Conservation (phyloP, 2,329 filamentous ascomycete genomes). For the Claviceps sp. region DNA sequence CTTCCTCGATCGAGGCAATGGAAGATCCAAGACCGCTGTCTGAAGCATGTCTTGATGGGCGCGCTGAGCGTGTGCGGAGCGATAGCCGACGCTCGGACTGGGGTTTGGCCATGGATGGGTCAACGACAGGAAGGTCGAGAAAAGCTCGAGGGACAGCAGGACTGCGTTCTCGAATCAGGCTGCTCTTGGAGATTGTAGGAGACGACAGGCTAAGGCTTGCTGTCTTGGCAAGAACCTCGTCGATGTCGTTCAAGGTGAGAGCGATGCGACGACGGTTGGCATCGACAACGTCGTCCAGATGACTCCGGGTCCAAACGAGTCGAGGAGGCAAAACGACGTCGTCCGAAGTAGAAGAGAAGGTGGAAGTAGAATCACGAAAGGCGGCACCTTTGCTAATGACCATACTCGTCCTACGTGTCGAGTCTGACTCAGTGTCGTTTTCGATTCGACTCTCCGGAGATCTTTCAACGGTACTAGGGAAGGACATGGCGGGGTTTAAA, state of each 20-base stretch:
- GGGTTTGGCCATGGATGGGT: conserved; percentile 31
- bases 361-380: conserved; percentile 35
- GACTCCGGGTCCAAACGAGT: conserved; percentile 55
- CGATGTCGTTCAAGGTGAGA: conserved; percentile 51
- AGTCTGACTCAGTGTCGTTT: conserved; percentile 17
- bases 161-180: conserved; percentile 38
- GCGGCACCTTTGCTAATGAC: conserved; percentile 59
- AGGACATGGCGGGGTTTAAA: conserved; percentile 27
- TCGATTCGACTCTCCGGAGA: conserved; percentile 28
- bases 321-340: conserved; percentile 35
- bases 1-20: conserved; percentile 47
- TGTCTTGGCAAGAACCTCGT: conserved; percentile 42
- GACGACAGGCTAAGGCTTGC: conserved; percentile 24
- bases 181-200: conserved; percentile 17
- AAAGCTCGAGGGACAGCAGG: conserved; percentile 47
- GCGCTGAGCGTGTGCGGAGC: conserved; percentile 41
- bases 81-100: conserved; percentile 34
- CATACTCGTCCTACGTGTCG: conserved; percentile 23
- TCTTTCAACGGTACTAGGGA: conserved; percentile 34
- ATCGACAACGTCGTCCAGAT: conserved; percentile 58
- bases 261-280: conserved; percentile 56
- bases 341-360: conserved; percentile 27
- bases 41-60: conserved; percentile 53
- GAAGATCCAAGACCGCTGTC: conserved; percentile 86
- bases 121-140: conserved; percentile 41